Base-by-base conservation (phyloP, 805 yeast species). In the Maudiozyma barnettii region DNA sequence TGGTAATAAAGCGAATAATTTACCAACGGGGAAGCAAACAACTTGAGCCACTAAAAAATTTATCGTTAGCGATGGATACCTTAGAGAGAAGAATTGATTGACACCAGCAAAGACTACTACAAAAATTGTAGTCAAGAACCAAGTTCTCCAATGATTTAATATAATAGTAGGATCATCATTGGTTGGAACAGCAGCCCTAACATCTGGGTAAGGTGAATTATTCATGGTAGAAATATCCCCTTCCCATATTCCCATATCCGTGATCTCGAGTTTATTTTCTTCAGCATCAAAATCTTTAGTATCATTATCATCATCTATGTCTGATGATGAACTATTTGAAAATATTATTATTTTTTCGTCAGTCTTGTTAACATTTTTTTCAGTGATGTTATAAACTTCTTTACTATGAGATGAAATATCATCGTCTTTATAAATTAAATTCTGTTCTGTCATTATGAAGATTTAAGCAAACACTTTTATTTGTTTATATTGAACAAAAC, bases 21-120 rank as follows among this genome's bases (percentile, higher is more conserved):
- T 62, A 56, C 83, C 83, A 31, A 75, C 54, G 1, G 82, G 82
- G 64, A 68, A 77, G 31, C 79, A 74, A 55, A 77, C 66, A 42
- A 77, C 71, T 43, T 78, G 76, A 21, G 78, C 74, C 46, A 77
- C 81, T 41, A 72, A 63, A 41, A 76, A 70, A 41, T 78, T 70
- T 49, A 78, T 68, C 26, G 70, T 58, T 52, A 78, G 65, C 4
- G 73, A 58, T 20, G 83, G 83, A 46, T 72, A 64, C 56, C 79
- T 76, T 49, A 77, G 59, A 5, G 78, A 70, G 54, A 78, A 78
- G 54, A 77, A 75, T 50, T 76, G 71, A 60, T 78, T 78, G 54
- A 77, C 72, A 51, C 72, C 81, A 48, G 79, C 75, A 51, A 81
- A 81, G 41, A 78, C 63, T 19, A 77, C 68, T 37, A 76, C 71